phyloP scores from a whole-genome alignment of 192 early-diverging fungal species.

The Backusella sp. region DNA sequence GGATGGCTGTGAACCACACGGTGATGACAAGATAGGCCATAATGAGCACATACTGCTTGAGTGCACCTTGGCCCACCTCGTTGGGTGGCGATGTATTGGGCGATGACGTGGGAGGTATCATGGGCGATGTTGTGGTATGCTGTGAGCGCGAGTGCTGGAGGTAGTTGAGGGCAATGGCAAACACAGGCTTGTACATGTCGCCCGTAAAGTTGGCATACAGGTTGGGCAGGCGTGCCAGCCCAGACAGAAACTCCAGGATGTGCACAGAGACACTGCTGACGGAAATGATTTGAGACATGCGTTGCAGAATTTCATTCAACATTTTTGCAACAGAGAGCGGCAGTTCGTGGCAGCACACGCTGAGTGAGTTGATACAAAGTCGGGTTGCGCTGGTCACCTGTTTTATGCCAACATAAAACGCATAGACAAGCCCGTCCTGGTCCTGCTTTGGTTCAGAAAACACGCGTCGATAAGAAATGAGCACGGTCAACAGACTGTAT shows the following conservation, averaged over 20 bases:
- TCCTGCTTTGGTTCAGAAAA: constrained; percentile 56
- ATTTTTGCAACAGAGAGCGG: constrained; percentile 74
- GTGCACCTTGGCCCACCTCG: constrained; percentile 44
- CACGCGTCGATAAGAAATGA: constrained; percentile 68
- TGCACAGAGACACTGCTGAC: constrained; percentile 74
- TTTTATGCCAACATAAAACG: constrained; percentile 75
- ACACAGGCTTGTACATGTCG: constrained; percentile 80
- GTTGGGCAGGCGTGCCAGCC: constrained; percentile 73
- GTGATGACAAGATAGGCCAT: constrained; percentile 93
- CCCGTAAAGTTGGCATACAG: constrained; percentile 81
- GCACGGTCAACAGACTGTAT: constrained; percentile 58
- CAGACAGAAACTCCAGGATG: constrained; percentile 91
- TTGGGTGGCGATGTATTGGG: constrained; percentile 13
- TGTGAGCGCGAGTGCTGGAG: constrained; percentile 60
- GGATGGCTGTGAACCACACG: constrained; percentile 84
- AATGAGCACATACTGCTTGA: constrained; percentile 79
- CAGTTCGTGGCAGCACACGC: constrained; percentile 77
- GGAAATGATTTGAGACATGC: constrained; percentile 84
- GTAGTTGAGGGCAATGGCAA: constrained; percentile 90
- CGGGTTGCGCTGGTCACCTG: constrained; percentile 68
- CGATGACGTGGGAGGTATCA: neutral
- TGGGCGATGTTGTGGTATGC: constrained; percentile 19
- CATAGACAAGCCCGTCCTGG: constrained; percentile 67
- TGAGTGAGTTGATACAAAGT: constrained; percentile 80
- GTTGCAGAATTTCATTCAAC: constrained; percentile 64